Percentiles rank a stretch among this genome's conserved stretches.
phyloP scores from a whole-genome alignment of 495 filamentous ascomycete genomes.

The Staphylotrichum longicolle region DNA sequence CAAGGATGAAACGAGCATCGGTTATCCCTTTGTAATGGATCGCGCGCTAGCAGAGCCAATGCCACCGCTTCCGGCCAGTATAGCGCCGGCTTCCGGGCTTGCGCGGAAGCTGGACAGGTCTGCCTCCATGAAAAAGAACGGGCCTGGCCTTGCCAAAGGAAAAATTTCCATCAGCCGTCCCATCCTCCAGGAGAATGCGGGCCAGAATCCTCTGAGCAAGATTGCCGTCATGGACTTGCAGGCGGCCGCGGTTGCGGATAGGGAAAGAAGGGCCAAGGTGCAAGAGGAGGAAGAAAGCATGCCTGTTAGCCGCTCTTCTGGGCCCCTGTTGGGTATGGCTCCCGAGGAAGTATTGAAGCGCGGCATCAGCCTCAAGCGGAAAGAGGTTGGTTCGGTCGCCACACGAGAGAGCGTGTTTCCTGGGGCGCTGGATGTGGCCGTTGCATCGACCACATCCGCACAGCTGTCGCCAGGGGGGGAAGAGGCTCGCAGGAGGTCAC shows the following conservation, averaged over 20 bases:
- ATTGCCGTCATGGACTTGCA: conserved; percentile 49
- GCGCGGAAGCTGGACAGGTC: conserved; percentile 23
- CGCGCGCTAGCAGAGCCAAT: conserved; percentile 23
- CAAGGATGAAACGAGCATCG: conserved; percentile 27
- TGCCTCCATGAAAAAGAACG: conserved; percentile 32
- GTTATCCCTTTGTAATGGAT: conserved; percentile 22
- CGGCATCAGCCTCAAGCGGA: conserved; percentile 43
- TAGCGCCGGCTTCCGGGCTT: neutral
- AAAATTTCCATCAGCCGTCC: conserved; percentile 52
- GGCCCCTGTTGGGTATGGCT: conserved; percentile 32
- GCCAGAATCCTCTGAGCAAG: conserved; percentile 41
- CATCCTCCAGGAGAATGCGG: conserved; percentile 41
- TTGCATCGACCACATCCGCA: conserved; percentile 35
- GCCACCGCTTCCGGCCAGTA: conserved; percentile 22
- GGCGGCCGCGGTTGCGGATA: conserved; percentile 48
- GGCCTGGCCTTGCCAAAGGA: conserved; percentile 33
- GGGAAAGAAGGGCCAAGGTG: conserved; percentile 43
- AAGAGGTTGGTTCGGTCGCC: conserved; percentile 37
- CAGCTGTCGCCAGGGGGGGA: conserved; percentile 48
- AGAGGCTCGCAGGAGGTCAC: conserved; percentile 43
- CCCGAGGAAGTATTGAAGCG: conserved; percentile 36
- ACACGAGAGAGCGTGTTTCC: conserved; percentile 24
- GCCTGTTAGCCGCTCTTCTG: conserved; percentile 40
- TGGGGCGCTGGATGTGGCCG: conserved; percentile 15
- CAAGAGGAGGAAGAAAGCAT: conserved; percentile 32